Evolutionary conservation across 768 basidiomycete species (phyloP), one percentile per base, ranked within the genome.

Genomic region (Auriscalpium orientale): DNA sequence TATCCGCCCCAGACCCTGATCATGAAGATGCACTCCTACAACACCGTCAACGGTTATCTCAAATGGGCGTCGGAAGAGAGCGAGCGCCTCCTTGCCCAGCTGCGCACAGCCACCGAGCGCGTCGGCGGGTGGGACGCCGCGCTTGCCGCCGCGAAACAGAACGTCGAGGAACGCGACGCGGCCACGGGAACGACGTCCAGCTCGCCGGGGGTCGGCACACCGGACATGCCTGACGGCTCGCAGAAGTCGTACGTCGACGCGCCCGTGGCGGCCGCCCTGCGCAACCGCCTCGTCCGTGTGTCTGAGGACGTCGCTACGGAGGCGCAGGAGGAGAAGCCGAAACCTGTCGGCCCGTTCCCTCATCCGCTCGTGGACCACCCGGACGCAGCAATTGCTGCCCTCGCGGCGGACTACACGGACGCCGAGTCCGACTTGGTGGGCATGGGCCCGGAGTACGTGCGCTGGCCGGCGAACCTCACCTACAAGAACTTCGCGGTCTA

Each of bases 1-100:
- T 20, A 40, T 52, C 4, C 22, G 46, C 16, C 37, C 20, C 53
- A 85, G 82, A 81, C 86, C 57, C 85, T 94, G 85, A 80, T 93
- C 63, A 94, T 94, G 91, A 91, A 97, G 72, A 87, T 95, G 78
- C 95, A 99, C 69, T 97, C 93, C 5, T 99, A 98, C 71, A 81
- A 89, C 68, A 79, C 85, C 20, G 80, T 87, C 45, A 98, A 98
- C 65, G 92, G 95, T 6, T 84, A 90, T 62, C 82, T 97, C 20
- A 81, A 87, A 57, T 68, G 71, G 8, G 72, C 79, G 12, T 66
- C 74, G 16, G 69, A 76, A 36, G 78, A 83, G 53, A 76, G 81
- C 0, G 66, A 79, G 44, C 60, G 61, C 15, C 62, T 78, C 13
- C 68, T 83, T 6, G 58, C 68, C 4, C 67, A 76, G 33, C 76